Evolutionary conservation across 2,329 filamentous ascomycete species (phyloP).

Genomic region (Leptographium wingfieldii): DNA sequence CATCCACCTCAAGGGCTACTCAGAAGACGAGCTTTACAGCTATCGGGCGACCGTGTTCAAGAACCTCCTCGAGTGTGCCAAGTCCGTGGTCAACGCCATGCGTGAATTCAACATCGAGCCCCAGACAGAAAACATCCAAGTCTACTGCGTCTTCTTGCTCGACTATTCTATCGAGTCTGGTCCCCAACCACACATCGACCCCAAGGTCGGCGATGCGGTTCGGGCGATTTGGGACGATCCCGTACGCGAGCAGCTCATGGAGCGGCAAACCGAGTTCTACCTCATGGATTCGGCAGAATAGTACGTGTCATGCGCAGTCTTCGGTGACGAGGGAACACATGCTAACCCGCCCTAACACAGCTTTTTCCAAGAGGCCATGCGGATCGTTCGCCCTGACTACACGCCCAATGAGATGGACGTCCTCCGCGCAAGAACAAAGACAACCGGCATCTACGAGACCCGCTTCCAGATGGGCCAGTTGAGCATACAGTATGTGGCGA

Average conservation of each 20-base stretch:
- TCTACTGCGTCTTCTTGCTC: conserved; percentile 66
- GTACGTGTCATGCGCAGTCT: conserved; percentile 41
- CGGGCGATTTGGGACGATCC: conserved; percentile 84
- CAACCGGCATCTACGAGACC: conserved; percentile 97
- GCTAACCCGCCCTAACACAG: conserved; percentile 30
- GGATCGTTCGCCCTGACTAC: conserved; percentile 76
- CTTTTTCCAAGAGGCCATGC: conserved; percentile 86
- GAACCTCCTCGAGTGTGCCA: conserved; percentile 93
- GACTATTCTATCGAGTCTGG: conserved; percentile 86
- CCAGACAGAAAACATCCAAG: conserved; percentile 55
- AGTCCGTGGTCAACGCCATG: conserved; percentile 84
- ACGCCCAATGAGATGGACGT: conserved; percentile 92
- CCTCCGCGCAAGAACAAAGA: conserved; percentile 89
- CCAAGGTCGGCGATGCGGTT: conserved; percentile 70
- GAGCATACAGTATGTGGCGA: conserved; percentile 79
- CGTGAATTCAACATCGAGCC: conserved; percentile 81
- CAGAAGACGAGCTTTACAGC: conserved; percentile 80
- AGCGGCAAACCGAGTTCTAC: conserved; percentile 96
- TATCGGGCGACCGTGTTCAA: conserved; percentile 97
- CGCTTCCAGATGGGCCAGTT: conserved; percentile 97
- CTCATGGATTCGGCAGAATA: conserved; percentile 99
- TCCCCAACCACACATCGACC: conserved; percentile 72
- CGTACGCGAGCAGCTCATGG: conserved; percentile 68
- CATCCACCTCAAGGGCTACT: conserved; percentile 96
- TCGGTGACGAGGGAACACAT: not conserved